Conservation (phyloP, 495 filamentous ascomycete genomes). For the Neurospora tetrasperma region DNA sequence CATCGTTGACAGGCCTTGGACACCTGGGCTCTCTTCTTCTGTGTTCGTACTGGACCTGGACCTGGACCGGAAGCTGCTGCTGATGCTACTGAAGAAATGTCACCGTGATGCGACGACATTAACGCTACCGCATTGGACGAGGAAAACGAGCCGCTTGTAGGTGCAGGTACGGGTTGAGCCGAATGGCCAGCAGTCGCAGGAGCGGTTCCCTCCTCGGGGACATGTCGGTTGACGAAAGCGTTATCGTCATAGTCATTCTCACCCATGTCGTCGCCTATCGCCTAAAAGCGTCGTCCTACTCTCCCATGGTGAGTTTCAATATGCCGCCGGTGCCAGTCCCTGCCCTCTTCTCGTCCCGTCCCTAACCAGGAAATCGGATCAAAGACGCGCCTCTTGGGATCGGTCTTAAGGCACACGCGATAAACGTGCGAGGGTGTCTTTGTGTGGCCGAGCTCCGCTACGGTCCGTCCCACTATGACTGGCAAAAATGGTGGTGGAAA, state of each 20-base stretch:
- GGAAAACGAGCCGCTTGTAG: background rate
- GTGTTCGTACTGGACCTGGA: background rate
- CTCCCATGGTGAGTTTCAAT: background rate
- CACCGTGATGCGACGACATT: background rate
- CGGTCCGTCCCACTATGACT: background rate
- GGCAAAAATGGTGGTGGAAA: background rate
- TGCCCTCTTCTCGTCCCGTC: background rate
- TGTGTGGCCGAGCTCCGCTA: background rate
- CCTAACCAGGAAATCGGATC: background rate
- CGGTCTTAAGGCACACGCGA: background rate
- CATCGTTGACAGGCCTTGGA: constrained; percentile 23
- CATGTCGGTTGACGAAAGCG: background rate
- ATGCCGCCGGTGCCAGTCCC: background rate
- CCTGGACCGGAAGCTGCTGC: background rate
- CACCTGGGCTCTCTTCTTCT: constrained; percentile 14
- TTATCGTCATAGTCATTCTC: background rate
- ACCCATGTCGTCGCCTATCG: background rate
- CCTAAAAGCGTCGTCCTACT: background rate
- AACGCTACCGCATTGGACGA: background rate
- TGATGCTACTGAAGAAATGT: background rate
- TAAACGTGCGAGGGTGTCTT: background rate
- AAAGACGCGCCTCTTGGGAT: background rate
- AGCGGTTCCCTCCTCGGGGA: background rate
- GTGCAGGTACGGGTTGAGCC: background rate
- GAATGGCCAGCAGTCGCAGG: background rate